Conservation (phyloP, 257 asterid species). For the Sherardia arvensis region DNA sequence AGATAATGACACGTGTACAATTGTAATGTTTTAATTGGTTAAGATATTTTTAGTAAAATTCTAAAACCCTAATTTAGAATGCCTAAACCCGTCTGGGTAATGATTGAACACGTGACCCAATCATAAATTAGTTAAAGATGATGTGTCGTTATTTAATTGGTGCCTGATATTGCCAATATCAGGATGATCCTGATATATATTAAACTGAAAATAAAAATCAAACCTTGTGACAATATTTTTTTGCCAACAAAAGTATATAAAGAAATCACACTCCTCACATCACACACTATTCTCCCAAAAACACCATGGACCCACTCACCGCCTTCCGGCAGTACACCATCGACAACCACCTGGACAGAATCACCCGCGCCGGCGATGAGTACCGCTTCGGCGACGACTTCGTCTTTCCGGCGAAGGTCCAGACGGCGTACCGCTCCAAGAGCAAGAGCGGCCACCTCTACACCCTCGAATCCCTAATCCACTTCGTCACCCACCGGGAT, state of each 20-base stretch:
- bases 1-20: too few species aligned
- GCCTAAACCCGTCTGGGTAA: too few species aligned
- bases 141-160: too few species aligned
- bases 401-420: slow-evolving; percentile 72
- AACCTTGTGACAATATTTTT: too few species aligned
- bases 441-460: slow-evolving; percentile 53
- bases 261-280: background rate
- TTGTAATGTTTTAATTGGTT: too few species aligned
- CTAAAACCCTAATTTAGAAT: too few species aligned
- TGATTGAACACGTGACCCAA: too few species aligned
- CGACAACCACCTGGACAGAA: slow-evolving; percentile 51
- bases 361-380: slow-evolving; percentile 56
- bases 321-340: slow-evolving; percentile 86
- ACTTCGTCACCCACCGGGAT: slow-evolving; percentile 71
- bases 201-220: too few species aligned
- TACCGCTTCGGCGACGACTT: slow-evolving; percentile 76
- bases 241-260: background rate
- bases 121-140: too few species aligned
- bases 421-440: slow-evolving; percentile 79
- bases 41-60: too few species aligned
- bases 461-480: slow-evolving; percentile 90
- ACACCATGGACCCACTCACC: slow-evolving; percentile 72
- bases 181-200: too few species aligned
- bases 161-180: too few species aligned
- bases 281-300: background rate